Percentiles rank a stretch among this genome's conserved stretches.
Evolutionary conservation across 495 filamentous ascomycete genomes (phyloP).

Genomic region (Penicillium verhagenii): DNA sequence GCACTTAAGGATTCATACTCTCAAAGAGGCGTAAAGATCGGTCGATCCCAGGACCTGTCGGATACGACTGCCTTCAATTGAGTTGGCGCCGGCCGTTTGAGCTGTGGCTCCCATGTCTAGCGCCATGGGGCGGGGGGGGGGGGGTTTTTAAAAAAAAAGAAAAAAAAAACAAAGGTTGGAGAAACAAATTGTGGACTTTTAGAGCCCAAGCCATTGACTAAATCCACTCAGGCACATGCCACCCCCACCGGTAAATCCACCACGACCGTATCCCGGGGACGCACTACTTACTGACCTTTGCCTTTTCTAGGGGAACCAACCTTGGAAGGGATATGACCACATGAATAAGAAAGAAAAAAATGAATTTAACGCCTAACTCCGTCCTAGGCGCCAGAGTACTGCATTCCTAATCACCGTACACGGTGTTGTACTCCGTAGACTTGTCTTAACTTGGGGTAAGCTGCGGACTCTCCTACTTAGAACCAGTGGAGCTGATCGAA

Average conservation of each 20-base stretch:
- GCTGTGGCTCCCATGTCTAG: conserved; percentile 1
- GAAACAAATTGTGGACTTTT: not conserved
- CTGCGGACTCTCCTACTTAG: too few relatives aligned
- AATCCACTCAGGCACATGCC: conserved; percentile 1
- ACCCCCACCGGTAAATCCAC: conserved; percentile 5
- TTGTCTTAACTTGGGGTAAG: too few relatives aligned
- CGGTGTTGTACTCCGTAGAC: too few relatives aligned
- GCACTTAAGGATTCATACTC: conserved; percentile 3
- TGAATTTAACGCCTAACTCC: not conserved
- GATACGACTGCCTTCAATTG: conserved; percentile 20
- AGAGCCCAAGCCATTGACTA: not conserved
- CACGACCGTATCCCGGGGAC: not conserved
- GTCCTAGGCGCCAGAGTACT: not conserved
- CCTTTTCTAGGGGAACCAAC: not conserved
- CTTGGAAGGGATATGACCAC: too few relatives aligned
- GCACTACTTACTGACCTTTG: not conserved
- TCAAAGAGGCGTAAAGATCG: conserved; percentile 8
- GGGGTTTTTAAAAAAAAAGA: too few relatives aligned
- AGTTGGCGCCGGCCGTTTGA: conserved; percentile 23
- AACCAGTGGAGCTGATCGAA: too few relatives aligned
- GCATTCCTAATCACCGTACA: too few relatives aligned
- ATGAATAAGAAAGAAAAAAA: too few relatives aligned
- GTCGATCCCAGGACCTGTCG: conserved; percentile 17
- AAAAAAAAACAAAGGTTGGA: too few relatives aligned
- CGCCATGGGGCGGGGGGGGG: not conserved